A percentile compares a stretch with the other conserved stretches of the same genome.
Evolutionary conservation across 2,329 filamentous ascomycete species (phyloP).

Genomic region (Aquanectria penicillioides): DNA sequence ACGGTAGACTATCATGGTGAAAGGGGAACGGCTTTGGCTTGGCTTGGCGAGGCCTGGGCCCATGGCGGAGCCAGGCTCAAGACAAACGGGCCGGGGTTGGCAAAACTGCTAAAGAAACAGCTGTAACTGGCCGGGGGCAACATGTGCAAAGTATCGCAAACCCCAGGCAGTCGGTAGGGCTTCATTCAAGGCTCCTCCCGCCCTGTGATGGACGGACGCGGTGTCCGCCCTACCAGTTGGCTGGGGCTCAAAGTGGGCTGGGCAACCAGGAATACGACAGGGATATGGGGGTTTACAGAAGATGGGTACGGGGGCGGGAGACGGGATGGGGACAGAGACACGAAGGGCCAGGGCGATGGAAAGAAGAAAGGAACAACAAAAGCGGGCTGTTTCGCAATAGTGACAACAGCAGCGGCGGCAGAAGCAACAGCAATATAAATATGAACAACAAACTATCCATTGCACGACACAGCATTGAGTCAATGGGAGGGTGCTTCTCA

Average conservation of each 20-base stretch:
- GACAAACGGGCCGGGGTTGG: conserved; percentile 15
- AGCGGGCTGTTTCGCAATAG: too few species aligned
- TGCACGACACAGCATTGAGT: too few species aligned
- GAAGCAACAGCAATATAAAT: too few species aligned
- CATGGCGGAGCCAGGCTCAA: conserved; percentile 5
- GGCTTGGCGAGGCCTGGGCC: conserved; percentile 22
- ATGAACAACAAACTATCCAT: too few species aligned
- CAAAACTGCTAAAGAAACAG: conserved; percentile 14
- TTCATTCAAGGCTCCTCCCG: conserved; percentile 26
- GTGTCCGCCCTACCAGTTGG: conserved; percentile 20
- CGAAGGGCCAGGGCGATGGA: too few species aligned
- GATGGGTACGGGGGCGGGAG: conserved; percentile 1
- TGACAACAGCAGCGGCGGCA: too few species aligned
- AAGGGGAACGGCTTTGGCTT: too few species aligned
- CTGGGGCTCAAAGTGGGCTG: conserved; percentile 25
- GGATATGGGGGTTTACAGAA: conserved; percentile 1
- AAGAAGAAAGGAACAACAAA: too few species aligned
- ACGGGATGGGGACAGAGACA: conserved; percentile 2
- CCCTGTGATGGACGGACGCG: background rate
- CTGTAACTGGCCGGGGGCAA: conserved; percentile 1
- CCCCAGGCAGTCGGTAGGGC: conserved; percentile 26
- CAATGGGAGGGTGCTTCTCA: too few species aligned
- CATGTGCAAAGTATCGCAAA: conserved; percentile 22
- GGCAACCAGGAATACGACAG: conserved; percentile 21
- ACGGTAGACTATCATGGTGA: conserved; percentile 24